Evolutionary conservation across 352 stramenopile genomes (phyloP).

Genomic region (Pelagophyceae sp.): DNA sequence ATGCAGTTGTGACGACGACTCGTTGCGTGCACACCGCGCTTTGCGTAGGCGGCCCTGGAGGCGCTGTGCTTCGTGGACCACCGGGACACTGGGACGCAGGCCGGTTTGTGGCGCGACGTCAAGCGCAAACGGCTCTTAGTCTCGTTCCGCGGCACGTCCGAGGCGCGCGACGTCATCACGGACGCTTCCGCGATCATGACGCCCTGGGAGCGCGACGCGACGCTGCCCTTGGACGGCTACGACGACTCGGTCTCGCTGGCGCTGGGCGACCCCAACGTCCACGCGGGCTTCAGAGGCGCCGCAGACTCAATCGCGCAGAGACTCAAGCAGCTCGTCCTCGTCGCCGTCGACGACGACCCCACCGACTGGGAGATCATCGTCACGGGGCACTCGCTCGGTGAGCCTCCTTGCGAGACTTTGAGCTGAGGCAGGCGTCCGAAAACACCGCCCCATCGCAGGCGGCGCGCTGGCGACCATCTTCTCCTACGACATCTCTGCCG

Average conservation of each 20-base stretch:
- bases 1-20: too few species aligned
- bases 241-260: neutral
- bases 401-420: too few species aligned
- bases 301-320: slow-evolving; percentile 48
- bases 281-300: slow-evolving; percentile 17
- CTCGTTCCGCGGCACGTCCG: slow-evolving; percentile 52
- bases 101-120: neutral
- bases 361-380: slow-evolving; percentile 49
- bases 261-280: neutral
- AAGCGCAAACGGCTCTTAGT: slow-evolving; percentile 40
- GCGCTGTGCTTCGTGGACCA: slow-evolving; percentile 20
- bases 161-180: slow-evolving; percentile 50
- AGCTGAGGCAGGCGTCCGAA: too few species aligned
- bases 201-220: slow-evolving; percentile 32
- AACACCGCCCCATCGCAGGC: too few species aligned
- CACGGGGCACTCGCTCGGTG: slow-evolving; percentile 50
- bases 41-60: neutral
- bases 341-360: slow-evolving; percentile 42
- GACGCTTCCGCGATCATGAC: slow-evolving; percentile 50
- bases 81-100: slow-evolving; percentile 6
- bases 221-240: neutral
- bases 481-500: slow-evolving; percentile 46
- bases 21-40: too few species aligned
- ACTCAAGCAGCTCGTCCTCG: slow-evolving; percentile 50
- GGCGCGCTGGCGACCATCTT: slow-evolving; percentile 53